Base-by-base conservation (phyloP, 805 yeast species). In the Lipomyces spencermartinsiae region DNA sequence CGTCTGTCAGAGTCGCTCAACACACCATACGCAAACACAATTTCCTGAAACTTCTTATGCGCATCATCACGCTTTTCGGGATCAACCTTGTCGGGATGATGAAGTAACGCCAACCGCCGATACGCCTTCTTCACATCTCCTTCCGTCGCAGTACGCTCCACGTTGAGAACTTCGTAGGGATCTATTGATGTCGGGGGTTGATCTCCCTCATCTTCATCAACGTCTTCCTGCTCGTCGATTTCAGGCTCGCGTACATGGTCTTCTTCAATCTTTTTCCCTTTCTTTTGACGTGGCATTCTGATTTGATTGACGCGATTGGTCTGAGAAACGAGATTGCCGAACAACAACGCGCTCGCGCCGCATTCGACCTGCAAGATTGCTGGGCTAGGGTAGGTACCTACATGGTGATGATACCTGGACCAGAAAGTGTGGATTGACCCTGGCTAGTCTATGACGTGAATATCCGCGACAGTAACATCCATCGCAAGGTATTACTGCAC, bases 21-120 rank as follows among this genome's bases (percentile, higher is more conserved):
- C 0, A 92, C 83, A 56, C 88, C 81, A 76, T 90, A 91, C 25
- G 97, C 89, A 74, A 91, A 88, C 75, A 91, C 93, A 22, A 92
- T 83, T 72, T 85, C 79, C 61, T 92, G 90, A 77, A 93, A 92
- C 69, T 73, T 73, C n/a, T 46, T 59, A 63, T 78, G 80, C 46
- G 82, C 76, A 60, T 74, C 79, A 10, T 70, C 78, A 49, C 77
- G 78, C 58, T 78, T 81, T 9, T 76, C 79, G 59, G 72, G 74
- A 74, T 80, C 81, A 59, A 84, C 77, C 75, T 90, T 90, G 77
- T 90, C 96, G 0, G 96, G 96, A 75, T 90, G 96, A 68, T 85
- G 83, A 60, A 80, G 78, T 37, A 90, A 79, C 71, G 93, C 90
- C 46, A 84, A 74, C 67, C 85, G 86, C 71, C 90, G 84, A 74